Percentiles rank a stretch among this genome's conserved stretches.
Conservation (phyloP, 306 rosid genomes). For the Malus sylvestris region DNA sequence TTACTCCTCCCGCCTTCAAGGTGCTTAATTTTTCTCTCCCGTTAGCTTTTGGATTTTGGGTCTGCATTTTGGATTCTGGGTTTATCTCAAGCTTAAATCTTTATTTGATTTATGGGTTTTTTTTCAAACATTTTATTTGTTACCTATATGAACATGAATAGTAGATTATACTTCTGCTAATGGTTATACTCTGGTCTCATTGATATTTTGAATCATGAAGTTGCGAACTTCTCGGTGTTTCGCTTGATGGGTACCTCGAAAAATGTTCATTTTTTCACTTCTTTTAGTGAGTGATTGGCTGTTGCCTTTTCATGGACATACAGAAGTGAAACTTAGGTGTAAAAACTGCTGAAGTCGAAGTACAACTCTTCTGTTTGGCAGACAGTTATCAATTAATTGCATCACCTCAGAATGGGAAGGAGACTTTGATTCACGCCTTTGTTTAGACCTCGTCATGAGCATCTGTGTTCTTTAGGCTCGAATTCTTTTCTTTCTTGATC, state of each 20-base stretch:
- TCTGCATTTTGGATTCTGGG: neutral
- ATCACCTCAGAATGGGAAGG: neutral
- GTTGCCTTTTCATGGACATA: neutral
- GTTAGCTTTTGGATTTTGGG: neutral
- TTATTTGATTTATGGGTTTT: neutral
- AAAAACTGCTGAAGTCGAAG: neutral
- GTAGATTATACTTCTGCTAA: neutral
- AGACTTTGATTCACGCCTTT: neutral
- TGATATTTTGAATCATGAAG: neutral
- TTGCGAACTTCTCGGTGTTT: neutral
- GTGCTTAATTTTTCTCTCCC: conserved; percentile 17
- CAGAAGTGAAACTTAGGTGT: neutral
- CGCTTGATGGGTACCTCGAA: neutral
- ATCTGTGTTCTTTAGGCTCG: neutral
- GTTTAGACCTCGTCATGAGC: neutral
- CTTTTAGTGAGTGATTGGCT: neutral
- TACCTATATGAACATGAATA: neutral
- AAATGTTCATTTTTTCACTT: neutral
- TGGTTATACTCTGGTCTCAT: neutral
- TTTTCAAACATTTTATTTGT: neutral
- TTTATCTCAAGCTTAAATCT: neutral
- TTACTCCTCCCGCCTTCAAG: conserved; percentile 73
- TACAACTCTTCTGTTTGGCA: neutral
- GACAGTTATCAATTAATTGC: no score
- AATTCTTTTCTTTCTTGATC: neutral